Evolutionary conservation across 768 basidiomycete genomes (phyloP), one percentile per base, ranked within the genome.

Genomic region (Trametes maxima): DNA sequence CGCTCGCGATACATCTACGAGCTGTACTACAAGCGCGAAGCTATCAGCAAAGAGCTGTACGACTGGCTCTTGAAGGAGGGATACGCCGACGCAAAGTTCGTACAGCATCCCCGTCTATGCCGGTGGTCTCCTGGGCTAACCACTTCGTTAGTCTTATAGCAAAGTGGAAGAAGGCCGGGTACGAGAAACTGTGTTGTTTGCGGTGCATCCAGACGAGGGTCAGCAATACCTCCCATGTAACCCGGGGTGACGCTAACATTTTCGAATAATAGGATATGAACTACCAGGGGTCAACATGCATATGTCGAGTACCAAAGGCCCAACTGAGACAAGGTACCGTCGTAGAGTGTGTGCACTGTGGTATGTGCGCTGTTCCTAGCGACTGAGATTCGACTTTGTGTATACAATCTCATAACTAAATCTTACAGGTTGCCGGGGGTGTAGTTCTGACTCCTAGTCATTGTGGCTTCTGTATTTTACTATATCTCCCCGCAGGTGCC

Each of bases 151-250:
- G 95, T 72, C 77, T 98, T 72, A 90, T 99, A 72, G 97, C 97
- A 39, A 99, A 99, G 75, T 99, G 97, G 97, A 98, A 98, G 81
- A 99, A 98, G 77, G 80, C 88, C 13, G 97, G 97, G 5, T 99
- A 98, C 73, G 97, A 98, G 77, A 99, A 98, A 73, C 80, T 99
- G 7, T 99, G 97, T 73, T 99, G 97, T 71, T 77, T 98, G 53
- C 82, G 97, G 46, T 99, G 97, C 74, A 98, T 99, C 57, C 96
- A 98, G 76, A 95, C 94, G 3, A 85, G 85, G 77, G 94, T 90
- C 66, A 43, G 22, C 28, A 24, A 33, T 11, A 46, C 19, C 2
- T 25, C 43, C 24, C n/a, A 7, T 33, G 14, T 25, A 19, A 5
- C 22, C 12, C 13, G 16, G 11, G 12, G 16, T 33, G 49, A 11